Base-by-base conservation (phyloP, 208 protist genomes). In the Trypanosoma theileri region DNA sequence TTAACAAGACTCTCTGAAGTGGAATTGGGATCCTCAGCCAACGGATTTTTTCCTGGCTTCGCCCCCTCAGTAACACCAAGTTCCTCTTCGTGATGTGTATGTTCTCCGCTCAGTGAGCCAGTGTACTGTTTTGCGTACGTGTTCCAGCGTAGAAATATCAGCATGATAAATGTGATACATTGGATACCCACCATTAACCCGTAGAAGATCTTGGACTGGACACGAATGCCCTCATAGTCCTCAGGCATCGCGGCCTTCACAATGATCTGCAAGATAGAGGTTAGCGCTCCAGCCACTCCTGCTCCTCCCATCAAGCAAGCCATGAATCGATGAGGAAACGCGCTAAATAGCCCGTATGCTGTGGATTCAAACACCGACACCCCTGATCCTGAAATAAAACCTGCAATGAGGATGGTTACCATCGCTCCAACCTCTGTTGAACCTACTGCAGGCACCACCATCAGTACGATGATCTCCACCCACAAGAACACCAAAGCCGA, bases 281-380 rank as follows among this genome's bases (percentile, higher is more conserved):
- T 80, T 24, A 82, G 21, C 31, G 66, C 74, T 16, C 83, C 83
- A 16, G 81, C 76, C 53, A 84, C 53, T 31, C 81, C 79, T 7
- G 68, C 65, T 17, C 91, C 91, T 55, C 60, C 67, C 88, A 96
- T 93, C 51, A 91, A 58, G 1, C 69, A 71, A 16, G 80, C 64
- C n/a, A 73, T 89, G 68, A 85, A 92, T 31, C 67, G 70, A 13
- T 66, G 26, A 4, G 87, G 87, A 44, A 95, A 84, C 10, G 74
- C 69, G 16, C 75, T 71, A 13, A 86, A 86, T 41, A 95, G 64
- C 57, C 81, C 85, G 75, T 96, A 97, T 22, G 76, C 53, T 13
- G 82, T 89, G 14, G 85, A 58, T 58, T 95, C 85, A 58, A 91
- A 81, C 53, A 92, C 78, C n/a, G 85, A 84, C 56, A 83, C 92